phyloP scores from a whole-genome alignment of 345 rosid species.

The Aquilaria yunnanensis region DNA sequence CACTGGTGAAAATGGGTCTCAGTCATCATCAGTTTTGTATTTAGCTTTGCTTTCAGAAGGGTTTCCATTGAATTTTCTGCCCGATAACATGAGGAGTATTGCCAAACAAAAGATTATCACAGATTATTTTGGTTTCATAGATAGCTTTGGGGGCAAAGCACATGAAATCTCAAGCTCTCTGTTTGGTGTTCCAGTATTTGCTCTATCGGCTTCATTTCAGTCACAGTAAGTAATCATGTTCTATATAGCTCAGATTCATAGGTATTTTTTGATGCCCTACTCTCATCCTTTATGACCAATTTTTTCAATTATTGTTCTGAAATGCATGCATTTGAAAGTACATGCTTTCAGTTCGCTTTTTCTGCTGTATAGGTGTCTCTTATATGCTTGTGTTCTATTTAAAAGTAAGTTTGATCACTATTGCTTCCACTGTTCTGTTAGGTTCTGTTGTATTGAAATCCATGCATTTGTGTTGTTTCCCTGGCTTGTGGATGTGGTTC shows the following conservation, averaged over 20 bases:
- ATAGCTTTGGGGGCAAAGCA: slow-evolving; percentile 31
- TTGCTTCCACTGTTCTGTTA: too few species aligned
- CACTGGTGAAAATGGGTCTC: slow-evolving; percentile 32
- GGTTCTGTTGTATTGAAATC: too few species aligned
- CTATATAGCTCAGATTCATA: neutral
- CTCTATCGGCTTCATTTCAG: slow-evolving; percentile 65
- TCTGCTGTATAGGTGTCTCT: too few species aligned
- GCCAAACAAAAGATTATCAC: slow-evolving; percentile 50
- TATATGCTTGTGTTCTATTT: too few species aligned
- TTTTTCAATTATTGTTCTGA: neutral
- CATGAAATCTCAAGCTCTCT: slow-evolving; percentile 26
- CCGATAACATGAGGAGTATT: slow-evolving; percentile 36
- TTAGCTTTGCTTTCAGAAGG: slow-evolving; percentile 71
- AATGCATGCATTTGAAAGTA: neutral
- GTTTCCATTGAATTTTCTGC: slow-evolving; percentile 56
- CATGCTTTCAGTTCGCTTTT: too few species aligned
- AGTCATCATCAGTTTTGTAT: slow-evolving; percentile 37
- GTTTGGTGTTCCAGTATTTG: slow-evolving; percentile 49
- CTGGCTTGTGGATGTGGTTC: too few species aligned
- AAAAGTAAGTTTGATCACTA: too few species aligned
- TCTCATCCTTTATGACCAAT: too few species aligned
- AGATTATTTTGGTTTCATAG: slow-evolving; percentile 51
- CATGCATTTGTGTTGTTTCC: too few species aligned
- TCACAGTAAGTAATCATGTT: slow-evolving; percentile 48
- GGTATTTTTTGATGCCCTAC: too few species aligned